A percentile compares a stretch with the other conserved stretches of the same genome.
These are phyloP conservation scores for Vitis cinerea DNA, from an alignment of 164 flowering plant species.

Conservation along the genomic window DNA sequence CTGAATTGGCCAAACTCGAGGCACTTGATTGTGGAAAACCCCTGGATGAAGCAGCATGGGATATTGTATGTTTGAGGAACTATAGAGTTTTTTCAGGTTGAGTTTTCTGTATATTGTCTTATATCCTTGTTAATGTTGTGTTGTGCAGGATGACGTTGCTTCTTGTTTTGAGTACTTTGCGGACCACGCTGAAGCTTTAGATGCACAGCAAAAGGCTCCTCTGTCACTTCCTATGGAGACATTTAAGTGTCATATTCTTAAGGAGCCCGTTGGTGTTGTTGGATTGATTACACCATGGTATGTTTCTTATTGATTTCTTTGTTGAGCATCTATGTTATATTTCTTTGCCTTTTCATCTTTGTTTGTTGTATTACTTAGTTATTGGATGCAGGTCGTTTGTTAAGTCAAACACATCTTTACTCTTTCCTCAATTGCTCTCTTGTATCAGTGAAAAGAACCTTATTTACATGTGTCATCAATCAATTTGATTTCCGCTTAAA, in stretches of 20 bases:
- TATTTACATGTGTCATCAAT: too few species aligned
- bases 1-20: slow-evolving; percentile 75
- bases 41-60: slow-evolving; percentile 93
- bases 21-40: slow-evolving; percentile 92
- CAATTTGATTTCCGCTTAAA: too few species aligned
- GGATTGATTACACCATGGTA: slow-evolving; percentile 97
- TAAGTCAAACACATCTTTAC: too few species aligned
- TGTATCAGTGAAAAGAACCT: not conserved
- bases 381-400: too few species aligned
- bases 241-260: slow-evolving; percentile 68
- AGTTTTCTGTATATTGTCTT: slow-evolving; percentile 2
- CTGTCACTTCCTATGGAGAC: slow-evolving; percentile 76
- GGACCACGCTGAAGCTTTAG: slow-evolving; percentile 90
- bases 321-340: not conserved
- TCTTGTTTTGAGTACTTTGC: slow-evolving; percentile 95
- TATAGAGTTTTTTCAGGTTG: not conserved
- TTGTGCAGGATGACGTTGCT: slow-evolving; percentile 91
- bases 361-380: not conserved
- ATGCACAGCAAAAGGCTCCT: slow-evolving; percentile 76
- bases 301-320: slow-evolving; percentile 2
- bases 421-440: not conserved
- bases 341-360: not conserved
- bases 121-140: slow-evolving; percentile 14
- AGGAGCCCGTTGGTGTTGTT: slow-evolving; percentile 92
- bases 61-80: slow-evolving; percentile 59